Base-by-base conservation (phyloP, 306 rosid genomes). In the Ceratonia siliqua region DNA sequence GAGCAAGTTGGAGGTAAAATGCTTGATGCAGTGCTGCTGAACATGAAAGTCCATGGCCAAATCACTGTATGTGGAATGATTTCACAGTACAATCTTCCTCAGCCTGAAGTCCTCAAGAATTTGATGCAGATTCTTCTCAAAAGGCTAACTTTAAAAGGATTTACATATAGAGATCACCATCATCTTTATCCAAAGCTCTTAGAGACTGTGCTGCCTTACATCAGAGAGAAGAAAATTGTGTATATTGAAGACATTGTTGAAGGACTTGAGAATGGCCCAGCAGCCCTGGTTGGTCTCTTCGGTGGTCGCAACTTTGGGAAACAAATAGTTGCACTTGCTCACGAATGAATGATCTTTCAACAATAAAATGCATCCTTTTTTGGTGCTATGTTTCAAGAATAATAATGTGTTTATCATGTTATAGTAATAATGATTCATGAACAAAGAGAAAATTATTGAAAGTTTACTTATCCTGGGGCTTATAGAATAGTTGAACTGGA, bases 1-100 rank as follows among this genome's bases (percentile, higher is more conserved):
- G 85, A 81, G 43, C 80, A 81, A 65, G 85, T 81, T 11, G 82
- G 79, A 17, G 85, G 85, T 5, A 76, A 81, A 64, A 76, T 75
- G 36, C 79, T 81, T 57, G 85, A 81, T 22, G 75, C 85, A 48
- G 79, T 71, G 45, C 59, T 81, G n/a, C 41, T 57, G 49, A 81
- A 76, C 38, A 76, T 77, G 82, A 81, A 54, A 72, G 11, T 55
- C 4, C 66, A 72, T 5, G 82, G 82, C n/a, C 69, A 70, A n/a
- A 72, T 81, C 42, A 39, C 66, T 15, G n/a, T 41, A 2, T 64
- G 75, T 39, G 85, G 79, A 65, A 81, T 81, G 85, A 76, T 81
- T 20, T 81, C 85, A 36, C 82, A 81, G 72, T 81, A 81, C 62
- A 81, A 81, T 58, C 62, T 81, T 72, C 5, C 52, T 20, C 39